Evolutionary conservation across 2,329 filamentous ascomycete species (phyloP).

Genomic region (Diplodia seriata): DNA sequence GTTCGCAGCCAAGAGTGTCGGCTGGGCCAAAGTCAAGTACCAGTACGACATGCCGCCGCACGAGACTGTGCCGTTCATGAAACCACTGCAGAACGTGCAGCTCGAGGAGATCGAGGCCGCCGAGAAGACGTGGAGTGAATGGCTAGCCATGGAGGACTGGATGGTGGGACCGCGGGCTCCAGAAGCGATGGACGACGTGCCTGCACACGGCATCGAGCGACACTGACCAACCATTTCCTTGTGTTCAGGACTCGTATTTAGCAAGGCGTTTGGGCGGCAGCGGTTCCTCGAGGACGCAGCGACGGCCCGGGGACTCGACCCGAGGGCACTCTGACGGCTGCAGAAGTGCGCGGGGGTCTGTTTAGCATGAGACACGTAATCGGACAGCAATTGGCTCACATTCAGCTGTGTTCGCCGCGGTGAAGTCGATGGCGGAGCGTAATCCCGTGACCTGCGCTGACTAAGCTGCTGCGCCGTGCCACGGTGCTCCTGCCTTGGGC

Average conservation of each 20-base stretch:
- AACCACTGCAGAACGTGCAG: constrained; percentile 76
- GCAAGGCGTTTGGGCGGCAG: constrained; percentile 28
- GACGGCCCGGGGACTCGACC: neutral
- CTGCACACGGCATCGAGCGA: constrained; percentile 23
- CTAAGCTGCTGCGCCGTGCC: constrained; percentile 17
- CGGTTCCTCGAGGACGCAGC: neutral
- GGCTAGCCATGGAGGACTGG: constrained; percentile 98
- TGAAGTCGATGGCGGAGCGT: neutral
- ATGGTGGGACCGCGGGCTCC: constrained; percentile 88
- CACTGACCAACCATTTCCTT: constrained; percentile 8
- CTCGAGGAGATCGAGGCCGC: constrained; percentile 83
- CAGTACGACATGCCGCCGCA: constrained; percentile 87
- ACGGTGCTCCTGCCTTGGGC: constrained; percentile 5
- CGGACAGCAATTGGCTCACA: constrained; percentile 14
- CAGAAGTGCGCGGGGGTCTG: neutral
- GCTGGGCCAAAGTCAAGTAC: constrained; percentile 86
- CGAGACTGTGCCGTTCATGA: constrained; percentile 86
- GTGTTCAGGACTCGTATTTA: constrained; percentile 1
- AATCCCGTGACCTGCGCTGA: constrained; percentile 23
- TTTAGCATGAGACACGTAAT: constrained; percentile 12
- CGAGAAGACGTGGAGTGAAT: constrained; percentile 89
- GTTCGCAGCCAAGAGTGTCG: constrained; percentile 91
- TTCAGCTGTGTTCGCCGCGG: neutral
- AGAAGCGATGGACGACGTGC: constrained; percentile 47
- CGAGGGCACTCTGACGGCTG: neutral